Percentiles rank a stretch among this genome's conserved stretches.
phyloP scores from a whole-genome alignment of 2,329 filamentous ascomycete species.

The Fusarium devonianum region DNA sequence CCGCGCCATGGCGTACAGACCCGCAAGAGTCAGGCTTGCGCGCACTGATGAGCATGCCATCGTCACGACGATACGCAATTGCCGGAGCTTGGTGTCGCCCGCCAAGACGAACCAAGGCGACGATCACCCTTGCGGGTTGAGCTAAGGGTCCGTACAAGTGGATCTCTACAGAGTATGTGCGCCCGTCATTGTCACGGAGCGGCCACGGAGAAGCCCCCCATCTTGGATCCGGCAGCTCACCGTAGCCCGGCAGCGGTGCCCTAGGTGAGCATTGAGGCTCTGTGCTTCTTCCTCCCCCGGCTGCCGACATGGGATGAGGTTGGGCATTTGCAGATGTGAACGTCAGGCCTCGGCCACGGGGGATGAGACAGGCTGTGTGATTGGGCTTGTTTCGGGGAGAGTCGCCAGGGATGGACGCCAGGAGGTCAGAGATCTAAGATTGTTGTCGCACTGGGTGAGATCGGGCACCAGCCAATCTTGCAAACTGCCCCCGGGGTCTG shows the following conservation, averaged over 20 bases:
- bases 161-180: constrained; percentile 7
- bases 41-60: constrained; percentile 20
- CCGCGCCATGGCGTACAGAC: constrained; percentile 29
- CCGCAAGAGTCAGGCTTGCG: constrained; percentile 3
- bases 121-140: constrained; percentile 37
- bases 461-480: constrained; percentile 40
- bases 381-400: constrained; percentile 20
- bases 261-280: constrained; percentile 27
- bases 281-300: constrained; percentile 18
- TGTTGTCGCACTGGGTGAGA: constrained; percentile 33
- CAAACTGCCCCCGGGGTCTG: too few relatives aligned
- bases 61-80: constrained; percentile 37
- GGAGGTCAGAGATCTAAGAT: constrained; percentile 31
- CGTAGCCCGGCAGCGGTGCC: constrained; percentile 11
- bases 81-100: constrained; percentile 25
- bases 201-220: constrained; percentile 2
- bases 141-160: constrained; percentile 10
- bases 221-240: constrained; percentile 16
- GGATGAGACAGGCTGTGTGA: background rate
- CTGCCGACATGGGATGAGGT: constrained; percentile 7
- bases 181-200: constrained; percentile 4
- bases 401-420: constrained; percentile 1
- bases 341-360: constrained; percentile 29
- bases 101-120: constrained; percentile 34
- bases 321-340: constrained; percentile 6